Conservation (phyloP, 768 basidiomycete genomes). For the Pisolithus orientalis region DNA sequence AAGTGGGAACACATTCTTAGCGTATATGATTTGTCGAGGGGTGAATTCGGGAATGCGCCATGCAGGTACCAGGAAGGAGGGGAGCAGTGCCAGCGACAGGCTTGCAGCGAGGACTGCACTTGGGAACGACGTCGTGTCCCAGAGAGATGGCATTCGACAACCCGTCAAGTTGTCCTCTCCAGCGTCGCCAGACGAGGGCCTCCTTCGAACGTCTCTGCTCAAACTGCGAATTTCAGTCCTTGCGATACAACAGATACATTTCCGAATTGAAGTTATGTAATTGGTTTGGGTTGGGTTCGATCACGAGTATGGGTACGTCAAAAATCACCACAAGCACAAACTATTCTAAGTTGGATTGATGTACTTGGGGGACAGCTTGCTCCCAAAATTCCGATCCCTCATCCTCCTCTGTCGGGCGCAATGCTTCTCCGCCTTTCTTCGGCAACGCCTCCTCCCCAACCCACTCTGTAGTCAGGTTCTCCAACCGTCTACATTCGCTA, state of each 20-base stretch:
- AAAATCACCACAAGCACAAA: conserved; percentile 1
- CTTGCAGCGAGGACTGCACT: too few species aligned
- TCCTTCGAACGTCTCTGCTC: too few species aligned
- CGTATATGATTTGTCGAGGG: conserved; percentile 33
- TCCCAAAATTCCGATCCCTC: conserved; percentile 11
- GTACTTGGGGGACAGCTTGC: neutral
- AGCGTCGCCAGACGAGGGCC: too few species aligned
- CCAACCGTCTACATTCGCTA: conserved; percentile 39
- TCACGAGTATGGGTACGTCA: too few species aligned
- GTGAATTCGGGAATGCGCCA: conserved; percentile 25
- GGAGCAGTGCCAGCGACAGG: neutral
- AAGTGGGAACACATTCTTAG: conserved; percentile 26
- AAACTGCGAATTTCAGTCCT: too few species aligned
- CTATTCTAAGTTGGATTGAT: neutral
- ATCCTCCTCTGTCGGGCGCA: conserved; percentile 34
- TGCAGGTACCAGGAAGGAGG: conserved; percentile 3
- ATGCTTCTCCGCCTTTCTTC: too few species aligned
- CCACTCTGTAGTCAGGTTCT: conserved; percentile 54
- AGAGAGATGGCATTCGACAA: too few species aligned
- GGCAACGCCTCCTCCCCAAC: conserved; percentile 38
- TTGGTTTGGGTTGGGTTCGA: too few species aligned
- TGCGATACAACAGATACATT: too few species aligned
- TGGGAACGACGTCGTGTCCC: too few species aligned
- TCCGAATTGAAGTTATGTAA: too few species aligned
- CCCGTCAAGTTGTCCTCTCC: too few species aligned